Evolutionary conservation across 2,329 filamentous ascomycete species (phyloP).

Genomic region (Drechslerella stenobrocha): DNA sequence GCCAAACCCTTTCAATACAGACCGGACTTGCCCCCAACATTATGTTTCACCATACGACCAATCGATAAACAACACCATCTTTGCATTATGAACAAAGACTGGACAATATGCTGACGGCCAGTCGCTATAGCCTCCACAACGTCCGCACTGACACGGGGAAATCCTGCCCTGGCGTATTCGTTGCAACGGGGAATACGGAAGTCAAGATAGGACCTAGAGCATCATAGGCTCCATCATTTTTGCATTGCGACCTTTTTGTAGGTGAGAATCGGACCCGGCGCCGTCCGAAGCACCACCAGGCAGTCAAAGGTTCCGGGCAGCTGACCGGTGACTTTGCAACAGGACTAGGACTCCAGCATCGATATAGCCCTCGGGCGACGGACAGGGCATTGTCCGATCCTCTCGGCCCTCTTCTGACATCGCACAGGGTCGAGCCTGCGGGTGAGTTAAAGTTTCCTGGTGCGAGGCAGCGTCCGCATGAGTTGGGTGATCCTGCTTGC

Average conservation of each 20-base stretch:
- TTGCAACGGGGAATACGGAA: not conserved
- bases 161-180: constrained; percentile 17
- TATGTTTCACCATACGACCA: constrained; percentile 34
- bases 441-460: constrained; percentile 30
- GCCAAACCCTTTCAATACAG: constrained; percentile 10
- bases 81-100: constrained; percentile 5
- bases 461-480: constrained; percentile 24
- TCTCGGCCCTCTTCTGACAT: constrained; percentile 4
- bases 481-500: constrained; percentile 33
- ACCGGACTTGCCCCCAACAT: not conserved
- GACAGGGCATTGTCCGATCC: not conserved
- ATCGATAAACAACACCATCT: constrained; percentile 14
- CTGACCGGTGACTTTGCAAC: not conserved
- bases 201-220: not conserved
- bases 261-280: not conserved
- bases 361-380: not conserved
- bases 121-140: constrained; percentile 8
- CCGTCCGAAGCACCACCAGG: not conserved
- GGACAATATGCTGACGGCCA: constrained; percentile 26
- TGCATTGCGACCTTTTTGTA: not conserved
- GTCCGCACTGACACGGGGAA: constrained; percentile 21
- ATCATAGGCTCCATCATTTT: not conserved
- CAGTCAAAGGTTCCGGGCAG: not conserved
- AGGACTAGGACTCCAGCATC: not conserved
- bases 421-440: constrained; percentile 19